Evolutionary conservation across 108 stramenopile species (phyloP).

Genomic region (Cyclotella sp.): DNA sequence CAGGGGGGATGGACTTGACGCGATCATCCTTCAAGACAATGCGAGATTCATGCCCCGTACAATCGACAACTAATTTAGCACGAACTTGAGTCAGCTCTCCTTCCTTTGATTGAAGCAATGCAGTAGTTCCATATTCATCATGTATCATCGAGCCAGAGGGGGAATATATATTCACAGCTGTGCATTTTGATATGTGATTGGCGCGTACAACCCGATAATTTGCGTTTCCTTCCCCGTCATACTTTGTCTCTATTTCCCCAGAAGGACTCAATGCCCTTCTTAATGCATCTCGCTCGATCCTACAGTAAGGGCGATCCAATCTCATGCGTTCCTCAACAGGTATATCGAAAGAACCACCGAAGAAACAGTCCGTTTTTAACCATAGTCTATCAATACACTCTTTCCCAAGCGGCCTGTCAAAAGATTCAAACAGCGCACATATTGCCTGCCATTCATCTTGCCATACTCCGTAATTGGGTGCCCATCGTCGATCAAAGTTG

Average conservation of each 20-base stretch:
- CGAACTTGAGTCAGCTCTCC: slow-evolving; percentile 66
- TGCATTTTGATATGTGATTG: slow-evolving; percentile 76
- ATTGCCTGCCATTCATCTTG: slow-evolving; percentile 93
- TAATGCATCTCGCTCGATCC: slow-evolving; percentile 81
- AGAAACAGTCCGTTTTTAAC: slow-evolving; percentile 92
- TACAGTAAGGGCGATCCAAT: slow-evolving; percentile 84
- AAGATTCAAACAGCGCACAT: slow-evolving; percentile 27
- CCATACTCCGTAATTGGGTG: slow-evolving; percentile 96
- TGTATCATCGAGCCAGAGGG: slow-evolving; percentile 73
- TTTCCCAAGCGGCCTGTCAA: slow-evolving; percentile 24
- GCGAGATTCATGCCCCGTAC: slow-evolving; percentile 91
- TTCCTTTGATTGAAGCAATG: slow-evolving; percentile 57
- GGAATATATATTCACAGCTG: slow-evolving; percentile 77
- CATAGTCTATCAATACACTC: slow-evolving; percentile 77
- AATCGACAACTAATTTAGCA: slow-evolving; percentile 88
- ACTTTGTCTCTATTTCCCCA: slow-evolving; percentile 28
- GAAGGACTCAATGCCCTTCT: slow-evolving; percentile 56
- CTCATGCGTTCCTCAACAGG: slow-evolving; percentile 74
- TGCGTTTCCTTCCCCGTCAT: slow-evolving; percentile 31
- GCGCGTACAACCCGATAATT: slow-evolving; percentile 63
- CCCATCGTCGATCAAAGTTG: slow-evolving; percentile 80
- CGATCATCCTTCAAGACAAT: slow-evolving; percentile 82
- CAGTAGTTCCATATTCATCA: slow-evolving; percentile 69
- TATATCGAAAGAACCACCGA: slow-evolving; percentile 90
- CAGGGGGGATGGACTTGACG: slow-evolving; percentile 59